Conservation (phyloP, 192 early-diverging fungal species). For the Podila epigama region DNA sequence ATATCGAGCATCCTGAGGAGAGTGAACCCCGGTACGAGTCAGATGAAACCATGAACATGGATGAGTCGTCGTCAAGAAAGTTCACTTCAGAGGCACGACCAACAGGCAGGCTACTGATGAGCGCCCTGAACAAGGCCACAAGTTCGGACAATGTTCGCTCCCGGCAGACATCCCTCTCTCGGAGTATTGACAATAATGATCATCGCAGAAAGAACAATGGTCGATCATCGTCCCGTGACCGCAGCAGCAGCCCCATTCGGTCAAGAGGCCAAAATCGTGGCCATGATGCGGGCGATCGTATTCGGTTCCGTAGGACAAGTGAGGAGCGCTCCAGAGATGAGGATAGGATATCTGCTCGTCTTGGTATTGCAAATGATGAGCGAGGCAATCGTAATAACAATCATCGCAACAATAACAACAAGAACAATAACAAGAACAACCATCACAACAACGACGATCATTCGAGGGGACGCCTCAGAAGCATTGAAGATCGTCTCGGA, state of each 20-base stretch:
- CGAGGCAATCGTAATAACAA: background rate
- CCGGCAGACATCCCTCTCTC: slow-evolving; percentile 24
- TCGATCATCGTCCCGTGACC: slow-evolving; percentile 10
- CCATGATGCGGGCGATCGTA: slow-evolving; percentile 4
- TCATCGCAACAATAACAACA: background rate
- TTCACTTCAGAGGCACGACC: slow-evolving; percentile 3
- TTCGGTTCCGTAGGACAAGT: slow-evolving; percentile 33
- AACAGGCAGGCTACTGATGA: slow-evolving; percentile 28
- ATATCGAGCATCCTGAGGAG: background rate
- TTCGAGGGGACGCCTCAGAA: slow-evolving; percentile 6
- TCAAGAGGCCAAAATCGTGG: slow-evolving; percentile 6
- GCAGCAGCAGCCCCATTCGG: slow-evolving; percentile 23
- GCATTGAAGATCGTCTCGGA: slow-evolving; percentile 22
- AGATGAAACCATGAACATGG: slow-evolving; percentile 5
- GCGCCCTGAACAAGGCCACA: slow-evolving; percentile 28
- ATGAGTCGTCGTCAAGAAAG: background rate
- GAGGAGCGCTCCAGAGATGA: slow-evolving; percentile 20
- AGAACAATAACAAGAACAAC: background rate
- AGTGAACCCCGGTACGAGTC: background rate
- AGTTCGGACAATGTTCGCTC: slow-evolving; percentile 7
- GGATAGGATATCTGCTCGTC: slow-evolving; percentile 22
- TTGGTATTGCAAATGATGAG: slow-evolving; percentile 6
- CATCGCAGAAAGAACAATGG: slow-evolving; percentile 12
- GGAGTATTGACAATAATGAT: too few relatives aligned
- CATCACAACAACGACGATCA: background rate